phyloP scores from a whole-genome alignment of 2,329 filamentous ascomycete species.

The Myrmaecium sp. region DNA sequence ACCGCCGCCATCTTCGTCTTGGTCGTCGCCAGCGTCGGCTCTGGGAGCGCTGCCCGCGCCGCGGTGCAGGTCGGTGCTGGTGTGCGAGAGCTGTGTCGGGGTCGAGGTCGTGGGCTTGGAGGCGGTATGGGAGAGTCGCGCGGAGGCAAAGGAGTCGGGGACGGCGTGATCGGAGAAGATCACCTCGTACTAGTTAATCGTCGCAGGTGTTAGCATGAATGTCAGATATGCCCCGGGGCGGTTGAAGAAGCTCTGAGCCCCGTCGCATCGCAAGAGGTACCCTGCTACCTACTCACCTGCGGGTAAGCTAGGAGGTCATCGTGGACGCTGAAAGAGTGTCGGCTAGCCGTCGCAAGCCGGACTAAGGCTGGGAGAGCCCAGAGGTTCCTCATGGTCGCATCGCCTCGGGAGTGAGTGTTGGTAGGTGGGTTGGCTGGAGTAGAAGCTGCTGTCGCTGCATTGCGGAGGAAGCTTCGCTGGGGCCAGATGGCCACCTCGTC shows the following conservation, averaged over 20 bases:
- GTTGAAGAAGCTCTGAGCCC: not conserved
- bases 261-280: not conserved
- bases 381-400: conserved; percentile 25
- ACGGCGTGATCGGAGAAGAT: conserved; percentile 58
- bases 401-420: too few species aligned
- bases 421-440: too few species aligned
- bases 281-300: conserved; percentile 40
- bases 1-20: conserved; percentile 7
- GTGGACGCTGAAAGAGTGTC: conserved; percentile 62
- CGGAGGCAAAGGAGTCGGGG: conserved; percentile 50
- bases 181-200: conserved; percentile 78
- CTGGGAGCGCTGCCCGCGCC: too few species aligned
- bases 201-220: conserved; percentile 1
- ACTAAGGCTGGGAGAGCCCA: conserved; percentile 31
- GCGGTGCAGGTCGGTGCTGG: too few species aligned
- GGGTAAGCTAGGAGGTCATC: conserved; percentile 79
- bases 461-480: too few species aligned
- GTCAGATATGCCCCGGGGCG: conserved; percentile 1
- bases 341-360: conserved; percentile 32
- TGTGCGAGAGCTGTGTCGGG: too few species aligned
- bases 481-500: too few species aligned
- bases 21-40: conserved; percentile 4
- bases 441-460: too few species aligned
- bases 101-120: conserved; percentile 13
- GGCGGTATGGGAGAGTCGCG: conserved; percentile 30